A percentile compares a stretch with the other conserved stretches of the same genome.
phyloP scores from a whole-genome alignment of 148 eudicot genomes.

The Spergularia marina region DNA sequence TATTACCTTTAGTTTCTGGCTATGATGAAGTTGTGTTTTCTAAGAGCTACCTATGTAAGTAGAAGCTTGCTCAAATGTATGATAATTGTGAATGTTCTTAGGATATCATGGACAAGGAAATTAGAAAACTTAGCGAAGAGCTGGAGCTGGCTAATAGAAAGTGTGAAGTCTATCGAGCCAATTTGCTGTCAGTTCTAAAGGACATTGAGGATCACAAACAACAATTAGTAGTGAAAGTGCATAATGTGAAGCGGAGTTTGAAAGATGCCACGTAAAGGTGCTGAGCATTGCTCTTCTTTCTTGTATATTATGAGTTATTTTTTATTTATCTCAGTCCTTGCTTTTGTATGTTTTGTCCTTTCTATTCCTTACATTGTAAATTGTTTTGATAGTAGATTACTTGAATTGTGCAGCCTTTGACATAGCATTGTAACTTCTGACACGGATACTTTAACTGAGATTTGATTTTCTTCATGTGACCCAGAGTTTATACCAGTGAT shows the following conservation, averaged over 20 bases:
- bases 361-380: slow-evolving; percentile 17
- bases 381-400: slow-evolving; percentile 23
- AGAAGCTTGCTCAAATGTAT: slow-evolving; percentile 9
- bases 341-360: not conserved
- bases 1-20: too few species aligned
- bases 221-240: slow-evolving; percentile 51
- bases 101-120: slow-evolving; percentile 68
- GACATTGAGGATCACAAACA: slow-evolving; percentile 69
- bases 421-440: slow-evolving; percentile 4
- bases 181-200: slow-evolving; percentile 55
- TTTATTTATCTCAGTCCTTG: not conserved
- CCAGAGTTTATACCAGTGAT: slow-evolving; percentile 16
- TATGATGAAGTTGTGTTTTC: too few species aligned
- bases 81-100: slow-evolving; percentile 25
- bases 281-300: not conserved
- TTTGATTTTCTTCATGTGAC: slow-evolving; percentile 1
- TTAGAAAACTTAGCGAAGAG: slow-evolving; percentile 48
- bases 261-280: slow-evolving; percentile 36
- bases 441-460: not conserved
- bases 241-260: slow-evolving; percentile 59
- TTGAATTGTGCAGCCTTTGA: slow-evolving; percentile 11
- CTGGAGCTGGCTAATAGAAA: slow-evolving; percentile 53
- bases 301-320: slow-evolving; percentile 13
- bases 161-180: slow-evolving; percentile 64
- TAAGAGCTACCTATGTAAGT: too few species aligned